Percentiles rank a stretch among this genome's conserved stretches.
Evolutionary conservation across 768 basidiomycete species (phyloP).

Genomic region (Floccularia luteovirens): DNA sequence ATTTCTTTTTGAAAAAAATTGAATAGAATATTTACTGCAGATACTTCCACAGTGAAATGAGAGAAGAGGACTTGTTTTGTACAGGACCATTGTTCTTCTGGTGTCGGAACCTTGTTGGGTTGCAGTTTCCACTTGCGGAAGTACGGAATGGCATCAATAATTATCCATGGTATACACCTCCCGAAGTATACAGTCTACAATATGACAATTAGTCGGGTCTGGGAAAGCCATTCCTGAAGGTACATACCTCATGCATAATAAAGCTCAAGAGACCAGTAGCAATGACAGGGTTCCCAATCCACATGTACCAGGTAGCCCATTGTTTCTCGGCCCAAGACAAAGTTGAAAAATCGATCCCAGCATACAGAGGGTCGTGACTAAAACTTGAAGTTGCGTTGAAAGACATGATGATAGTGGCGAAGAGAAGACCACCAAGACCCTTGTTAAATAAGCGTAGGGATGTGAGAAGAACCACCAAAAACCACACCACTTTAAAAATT

Average conservation of each 20-base stretch:
- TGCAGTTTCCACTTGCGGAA: constrained; percentile 95
- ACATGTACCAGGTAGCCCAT: constrained; percentile 84
- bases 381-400: constrained; percentile 30
- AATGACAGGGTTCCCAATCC: constrained; percentile 81
- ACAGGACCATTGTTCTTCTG: constrained; percentile 89
- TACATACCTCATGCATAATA: constrained; percentile 83
- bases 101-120: constrained; percentile 72
- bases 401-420: constrained; percentile 23
- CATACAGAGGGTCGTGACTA: constrained; percentile 40
- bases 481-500: constrained; percentile 6
- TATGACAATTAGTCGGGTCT: background rate
- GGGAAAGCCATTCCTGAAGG: constrained; percentile 1
- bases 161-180: constrained; percentile 89
- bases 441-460: background rate
- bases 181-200: constrained; percentile 92
- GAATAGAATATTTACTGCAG: constrained; percentile 52
- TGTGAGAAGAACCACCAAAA: too few species aligned
- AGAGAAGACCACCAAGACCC: background rate
- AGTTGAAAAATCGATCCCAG: constrained; percentile 48
- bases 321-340: constrained; percentile 67
- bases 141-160: constrained; percentile 91
- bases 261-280: constrained; percentile 95
- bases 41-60: constrained; percentile 93
- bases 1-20: background rate
- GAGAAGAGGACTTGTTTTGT: constrained; percentile 91